phyloP scores from a whole-genome alignment of 2,329 filamentous ascomycete genomes.

The Cadophora sp. region DNA sequence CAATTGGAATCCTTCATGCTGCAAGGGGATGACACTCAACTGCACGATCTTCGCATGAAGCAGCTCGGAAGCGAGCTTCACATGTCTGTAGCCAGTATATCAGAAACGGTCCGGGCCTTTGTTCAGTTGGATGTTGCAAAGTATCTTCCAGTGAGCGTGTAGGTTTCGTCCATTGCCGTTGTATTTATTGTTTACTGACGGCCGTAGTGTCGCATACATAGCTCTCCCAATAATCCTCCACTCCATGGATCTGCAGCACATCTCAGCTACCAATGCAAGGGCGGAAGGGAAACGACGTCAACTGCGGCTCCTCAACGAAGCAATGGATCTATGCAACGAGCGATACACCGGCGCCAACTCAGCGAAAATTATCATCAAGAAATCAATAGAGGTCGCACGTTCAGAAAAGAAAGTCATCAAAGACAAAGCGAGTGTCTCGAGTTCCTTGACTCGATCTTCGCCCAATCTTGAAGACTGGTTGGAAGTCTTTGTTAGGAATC shows the following conservation, averaged over 20 bases:
- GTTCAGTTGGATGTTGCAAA: constrained; percentile 19
- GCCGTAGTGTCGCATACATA: constrained; percentile 13
- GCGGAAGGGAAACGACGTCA: constrained; percentile 12
- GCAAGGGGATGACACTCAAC: background rate
- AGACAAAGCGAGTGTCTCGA: background rate
- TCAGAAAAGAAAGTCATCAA: background rate
- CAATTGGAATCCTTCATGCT: constrained; percentile 21
- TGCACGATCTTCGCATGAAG: constrained; percentile 13
- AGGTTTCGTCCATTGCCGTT: background rate
- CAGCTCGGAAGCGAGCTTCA: constrained; percentile 19
- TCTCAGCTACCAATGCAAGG: background rate
- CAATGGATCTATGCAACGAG: constrained; percentile 12
- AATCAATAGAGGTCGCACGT: constrained; percentile 9
- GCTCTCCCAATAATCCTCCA: constrained; percentile 19
- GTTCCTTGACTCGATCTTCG: background rate
- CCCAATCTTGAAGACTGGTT: constrained; percentile 15
- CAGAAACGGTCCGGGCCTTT: constrained; percentile 15
- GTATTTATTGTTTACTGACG: background rate
- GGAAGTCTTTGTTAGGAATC: constrained; percentile 16
- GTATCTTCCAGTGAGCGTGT: constrained; percentile 20
- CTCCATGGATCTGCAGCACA: constrained; percentile 16
- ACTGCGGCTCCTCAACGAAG: constrained; percentile 17
- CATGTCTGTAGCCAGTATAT: constrained; percentile 16
- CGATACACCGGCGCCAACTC: constrained; percentile 1
- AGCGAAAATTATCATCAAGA: background rate